Evolutionary conservation across 2,329 filamentous ascomycete species (phyloP).

Genomic region (Chaetomiaceae sp.): DNA sequence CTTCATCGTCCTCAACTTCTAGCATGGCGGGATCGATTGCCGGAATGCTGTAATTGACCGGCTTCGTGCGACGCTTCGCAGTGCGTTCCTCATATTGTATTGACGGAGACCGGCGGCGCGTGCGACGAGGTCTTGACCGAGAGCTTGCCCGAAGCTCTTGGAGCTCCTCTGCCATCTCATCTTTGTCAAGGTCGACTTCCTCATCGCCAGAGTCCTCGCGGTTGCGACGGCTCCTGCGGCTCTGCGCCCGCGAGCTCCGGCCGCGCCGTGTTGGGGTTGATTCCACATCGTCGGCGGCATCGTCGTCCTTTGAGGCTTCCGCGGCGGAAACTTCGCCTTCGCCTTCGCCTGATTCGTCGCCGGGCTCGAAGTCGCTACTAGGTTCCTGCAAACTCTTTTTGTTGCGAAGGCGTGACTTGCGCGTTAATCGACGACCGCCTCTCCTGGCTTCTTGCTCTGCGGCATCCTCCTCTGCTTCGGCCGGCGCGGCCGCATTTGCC

Average conservation of each 20-base stretch:
- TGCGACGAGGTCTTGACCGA: conserved; percentile 42
- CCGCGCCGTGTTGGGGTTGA: conserved; percentile 47
- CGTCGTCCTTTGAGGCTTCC: conserved; percentile 23
- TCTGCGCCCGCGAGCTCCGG: conserved; percentile 30
- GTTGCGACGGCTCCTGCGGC: conserved; percentile 42
- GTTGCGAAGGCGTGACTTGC: conserved; percentile 38
- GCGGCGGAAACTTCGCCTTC: conserved; percentile 43
- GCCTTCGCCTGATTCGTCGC: conserved; percentile 52
- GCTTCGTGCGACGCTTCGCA: conserved; percentile 52
- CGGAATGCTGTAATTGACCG: conserved; percentile 81
- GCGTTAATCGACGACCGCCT: conserved; percentile 43
- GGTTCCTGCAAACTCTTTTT: conserved; percentile 45
- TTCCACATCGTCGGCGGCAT: conserved; percentile 40
- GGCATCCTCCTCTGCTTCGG: conserved; percentile 22
- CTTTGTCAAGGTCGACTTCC: conserved; percentile 52
- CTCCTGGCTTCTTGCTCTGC: conserved; percentile 24
- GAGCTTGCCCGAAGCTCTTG: conserved; percentile 54
- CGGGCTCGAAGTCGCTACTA: conserved; percentile 57
- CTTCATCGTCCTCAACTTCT: conserved; percentile 64
- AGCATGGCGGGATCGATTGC: conserved; percentile 58
- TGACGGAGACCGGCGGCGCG: conserved; percentile 46
- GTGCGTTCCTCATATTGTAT: conserved; percentile 54
- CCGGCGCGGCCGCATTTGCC: conserved; percentile 22
- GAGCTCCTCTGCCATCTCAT: conserved; percentile 61
- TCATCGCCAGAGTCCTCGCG: conserved; percentile 48